phyloP scores from a whole-genome alignment of 345 rosid species.

The Trapa incisa region DNA sequence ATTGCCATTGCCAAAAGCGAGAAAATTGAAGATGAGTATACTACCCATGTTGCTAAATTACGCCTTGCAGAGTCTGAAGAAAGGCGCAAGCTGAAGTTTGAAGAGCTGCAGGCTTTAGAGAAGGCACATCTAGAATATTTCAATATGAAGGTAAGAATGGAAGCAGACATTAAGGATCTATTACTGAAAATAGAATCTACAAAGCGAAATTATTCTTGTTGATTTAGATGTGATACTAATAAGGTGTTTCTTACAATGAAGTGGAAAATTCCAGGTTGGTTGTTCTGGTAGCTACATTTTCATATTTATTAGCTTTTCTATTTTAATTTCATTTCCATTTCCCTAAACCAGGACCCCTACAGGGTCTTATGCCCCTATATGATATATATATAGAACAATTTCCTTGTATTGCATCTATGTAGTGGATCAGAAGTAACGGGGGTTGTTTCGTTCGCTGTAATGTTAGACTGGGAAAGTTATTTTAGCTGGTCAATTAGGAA shows the following conservation, averaged over 20 bases:
- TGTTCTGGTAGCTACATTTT: too few species aligned
- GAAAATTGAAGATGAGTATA: constrained; percentile 62
- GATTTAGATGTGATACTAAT: constrained; percentile 10
- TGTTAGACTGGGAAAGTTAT: too few species aligned
- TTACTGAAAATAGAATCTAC: constrained; percentile 79
- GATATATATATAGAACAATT: not conserved
- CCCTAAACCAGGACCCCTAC: not conserved
- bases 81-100: constrained; percentile 44
- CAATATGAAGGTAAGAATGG: constrained; percentile 80
- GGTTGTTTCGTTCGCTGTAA: too few species aligned
- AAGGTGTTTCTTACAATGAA: not conserved
- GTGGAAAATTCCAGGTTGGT: not conserved
- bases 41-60: constrained; percentile 44
- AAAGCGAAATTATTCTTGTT: constrained; percentile 47
- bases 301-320: not conserved
- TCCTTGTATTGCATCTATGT: too few species aligned
- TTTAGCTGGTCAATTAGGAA: too few species aligned
- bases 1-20: constrained; percentile 63
- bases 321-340: not conserved
- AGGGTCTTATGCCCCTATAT: not conserved
- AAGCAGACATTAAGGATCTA: constrained; percentile 75
- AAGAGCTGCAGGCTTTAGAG: constrained; percentile 65
- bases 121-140: constrained; percentile 67
- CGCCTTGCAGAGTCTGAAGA: constrained; percentile 52
- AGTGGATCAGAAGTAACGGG: too few species aligned